These are phyloP conservation scores for Cryptococcus wingfieldii DNA, from an alignment of 1,284 basidiomycete species.

Conservation along the genomic window DNA sequence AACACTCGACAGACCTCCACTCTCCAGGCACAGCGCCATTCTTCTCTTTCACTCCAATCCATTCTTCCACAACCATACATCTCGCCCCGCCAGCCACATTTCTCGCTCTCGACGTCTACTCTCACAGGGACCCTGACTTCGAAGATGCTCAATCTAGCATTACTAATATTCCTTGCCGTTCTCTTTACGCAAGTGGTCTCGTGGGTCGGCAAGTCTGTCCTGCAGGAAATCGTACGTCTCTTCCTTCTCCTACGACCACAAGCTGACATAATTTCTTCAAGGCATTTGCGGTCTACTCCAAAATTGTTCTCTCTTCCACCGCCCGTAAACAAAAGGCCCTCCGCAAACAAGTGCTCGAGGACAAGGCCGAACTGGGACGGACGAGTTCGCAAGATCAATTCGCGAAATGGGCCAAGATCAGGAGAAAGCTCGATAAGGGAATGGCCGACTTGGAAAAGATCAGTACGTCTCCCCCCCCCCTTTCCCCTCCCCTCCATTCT, in stretches of 20 bases:
- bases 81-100: too few species aligned
- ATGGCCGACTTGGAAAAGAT: conserved; percentile 88
- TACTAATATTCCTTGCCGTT: conserved; percentile 74
- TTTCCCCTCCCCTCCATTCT: background rate
- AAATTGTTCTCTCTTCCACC: conserved; percentile 59
- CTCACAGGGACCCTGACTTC: too few species aligned
- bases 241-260: conserved; percentile 1
- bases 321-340: conserved; percentile 61
- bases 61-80: too few species aligned
- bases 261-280: conserved; percentile 32
- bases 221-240: conserved; percentile 68
- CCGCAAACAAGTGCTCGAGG: conserved; percentile 69
- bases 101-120: too few species aligned
- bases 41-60: too few species aligned
- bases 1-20: too few species aligned
- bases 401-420: conserved; percentile 95
- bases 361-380: conserved; percentile 78
- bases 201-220: conserved; percentile 79
- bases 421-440: conserved; percentile 86
- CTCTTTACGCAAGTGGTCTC: conserved; percentile 74
- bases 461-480: conserved; percentile 58
- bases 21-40: too few species aligned
- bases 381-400: conserved; percentile 97
- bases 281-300: conserved; percentile 67
- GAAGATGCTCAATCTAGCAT: conserved; percentile 52